phyloP scores from a whole-genome alignment of 148 eudicot species.

The Mesembryanthemum crystallinum region DNA sequence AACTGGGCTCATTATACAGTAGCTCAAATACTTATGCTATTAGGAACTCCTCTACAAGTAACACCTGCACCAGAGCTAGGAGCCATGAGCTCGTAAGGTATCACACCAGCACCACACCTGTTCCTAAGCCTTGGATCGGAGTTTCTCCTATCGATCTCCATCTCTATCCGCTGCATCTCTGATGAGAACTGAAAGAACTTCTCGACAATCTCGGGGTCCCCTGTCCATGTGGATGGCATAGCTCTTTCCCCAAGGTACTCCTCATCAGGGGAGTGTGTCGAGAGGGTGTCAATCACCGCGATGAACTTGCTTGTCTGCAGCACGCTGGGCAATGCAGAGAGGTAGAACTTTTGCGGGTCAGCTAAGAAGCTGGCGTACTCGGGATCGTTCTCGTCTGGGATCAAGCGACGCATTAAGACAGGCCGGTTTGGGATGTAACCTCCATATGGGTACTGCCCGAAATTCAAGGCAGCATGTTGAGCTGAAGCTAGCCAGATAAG shows the following conservation, averaged over 20 bases:
- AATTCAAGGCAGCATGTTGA: conserved; percentile 89
- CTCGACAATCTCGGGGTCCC: conserved; percentile 67
- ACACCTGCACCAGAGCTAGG: conserved; percentile 92
- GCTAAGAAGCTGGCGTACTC: conserved; percentile 54
- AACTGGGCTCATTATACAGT: background rate
- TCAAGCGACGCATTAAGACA: conserved; percentile 67
- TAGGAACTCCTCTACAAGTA: conserved; percentile 93
- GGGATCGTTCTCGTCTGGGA: conserved; percentile 76
- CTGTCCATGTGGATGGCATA: conserved; percentile 71
- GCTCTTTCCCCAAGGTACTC: conserved; percentile 89
- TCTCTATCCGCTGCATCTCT: conserved; percentile 63
- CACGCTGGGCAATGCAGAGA: conserved; percentile 66
- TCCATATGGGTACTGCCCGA: conserved; percentile 95
- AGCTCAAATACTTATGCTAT: conserved; percentile 79
- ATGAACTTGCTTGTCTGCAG: conserved; percentile 85
- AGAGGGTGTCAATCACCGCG: conserved; percentile 87
- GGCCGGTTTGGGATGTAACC: conserved; percentile 95
- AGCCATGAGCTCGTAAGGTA: conserved; percentile 87
- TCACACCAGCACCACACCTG: conserved; percentile 90
- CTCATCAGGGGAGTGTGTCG: conserved; percentile 94
- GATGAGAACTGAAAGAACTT: conserved; percentile 70
- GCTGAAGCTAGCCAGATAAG: conserved; percentile 88
- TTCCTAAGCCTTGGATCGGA: conserved; percentile 55
- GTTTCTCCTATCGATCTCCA: conserved; percentile 75
- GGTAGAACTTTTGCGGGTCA: conserved; percentile 72